Base-by-base conservation (phyloP, 805 yeast species). In the Spathaspora passalidarum region DNA sequence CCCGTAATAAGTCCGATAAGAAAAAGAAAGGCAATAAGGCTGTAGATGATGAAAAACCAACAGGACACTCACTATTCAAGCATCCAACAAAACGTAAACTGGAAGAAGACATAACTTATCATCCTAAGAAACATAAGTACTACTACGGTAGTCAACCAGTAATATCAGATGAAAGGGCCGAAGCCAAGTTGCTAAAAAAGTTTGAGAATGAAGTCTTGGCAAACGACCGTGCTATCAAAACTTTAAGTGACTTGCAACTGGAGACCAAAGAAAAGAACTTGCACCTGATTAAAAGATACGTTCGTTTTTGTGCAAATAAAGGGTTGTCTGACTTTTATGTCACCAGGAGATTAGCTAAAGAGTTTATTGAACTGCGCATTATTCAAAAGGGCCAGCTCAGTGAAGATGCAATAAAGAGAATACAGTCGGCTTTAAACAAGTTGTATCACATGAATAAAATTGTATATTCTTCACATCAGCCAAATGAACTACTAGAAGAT, bases 291-390 rank as follows among this genome's bases (percentile, higher is more conserved):
- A 39, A 32, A 35, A 13, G 44, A 4, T 44, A 44, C 17, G 17
- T 44, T 18, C 10, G 44, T 21, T 26, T 14, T 19, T 44, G 47
- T 35, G 44, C 44, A 2, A 32, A 36, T 14, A 34, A 35, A 23
- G 47, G 47, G 3, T 18, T 44, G 9, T 34, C 38, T 25, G 38
- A 44, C 23, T 44, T 44, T 16, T 23, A 40, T 16, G 44, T 44
- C 2, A 39, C 44, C 13, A 9, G 7, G 18, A 22, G 10, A 13
- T 22, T 39, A 14, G 47, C 32, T 5, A 32, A 35, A 22, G 43
- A 44, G 7, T 35, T 38, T 14, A 44, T 44, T 18, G 16, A 19
- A 3, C 10, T 14, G 5, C 21, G 9, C 10, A 19, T 44, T 11
- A 17, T 16, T 5, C 38, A 38, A 18, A 23, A 32, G 25, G 34